phyloP scores from a whole-genome alignment of 164 flowering plant genomes.

The Chimonanthus praecox region DNA sequence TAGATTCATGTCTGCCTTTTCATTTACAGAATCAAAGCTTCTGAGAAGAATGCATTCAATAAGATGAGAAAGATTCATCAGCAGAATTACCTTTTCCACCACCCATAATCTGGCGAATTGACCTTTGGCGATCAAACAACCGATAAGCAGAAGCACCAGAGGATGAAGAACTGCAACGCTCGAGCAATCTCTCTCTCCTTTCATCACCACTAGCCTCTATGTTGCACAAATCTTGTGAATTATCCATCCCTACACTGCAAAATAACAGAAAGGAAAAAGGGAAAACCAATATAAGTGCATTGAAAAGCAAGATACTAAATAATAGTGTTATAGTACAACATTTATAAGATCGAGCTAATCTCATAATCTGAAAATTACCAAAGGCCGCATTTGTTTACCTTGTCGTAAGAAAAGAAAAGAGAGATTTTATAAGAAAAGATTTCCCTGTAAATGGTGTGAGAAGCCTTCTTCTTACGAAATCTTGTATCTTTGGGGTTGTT shows the following conservation, averaged over 20 bases:
- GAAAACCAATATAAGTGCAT: too few species aligned
- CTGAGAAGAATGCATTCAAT: neutral
- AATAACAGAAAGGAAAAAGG: neutral
- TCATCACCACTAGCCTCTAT: constrained; percentile 16
- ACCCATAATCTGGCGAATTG: constrained; percentile 29
- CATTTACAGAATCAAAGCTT: neutral
- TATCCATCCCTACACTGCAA: constrained; percentile 24
- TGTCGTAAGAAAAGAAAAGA: too few species aligned
- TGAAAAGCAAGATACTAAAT: too few species aligned
- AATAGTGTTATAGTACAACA: too few species aligned
- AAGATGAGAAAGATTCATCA: neutral
- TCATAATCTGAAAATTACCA: too few species aligned
- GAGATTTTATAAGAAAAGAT: too few species aligned
- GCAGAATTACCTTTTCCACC: constrained; percentile 31
- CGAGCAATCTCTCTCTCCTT: constrained; percentile 19
- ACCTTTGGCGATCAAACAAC: constrained; percentile 22
- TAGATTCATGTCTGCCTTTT: neutral
- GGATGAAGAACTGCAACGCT: constrained; percentile 15
- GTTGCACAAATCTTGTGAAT: constrained; percentile 21
- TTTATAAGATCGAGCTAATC: too few species aligned
- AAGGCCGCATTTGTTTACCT: too few species aligned
- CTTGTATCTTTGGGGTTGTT: too few species aligned
- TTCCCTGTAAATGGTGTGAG: too few species aligned
- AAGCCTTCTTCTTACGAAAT: too few species aligned
- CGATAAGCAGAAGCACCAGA: constrained; percentile 14